phyloP scores from a whole-genome alignment of 495 filamentous ascomycete species.

The Tuber indicum region DNA sequence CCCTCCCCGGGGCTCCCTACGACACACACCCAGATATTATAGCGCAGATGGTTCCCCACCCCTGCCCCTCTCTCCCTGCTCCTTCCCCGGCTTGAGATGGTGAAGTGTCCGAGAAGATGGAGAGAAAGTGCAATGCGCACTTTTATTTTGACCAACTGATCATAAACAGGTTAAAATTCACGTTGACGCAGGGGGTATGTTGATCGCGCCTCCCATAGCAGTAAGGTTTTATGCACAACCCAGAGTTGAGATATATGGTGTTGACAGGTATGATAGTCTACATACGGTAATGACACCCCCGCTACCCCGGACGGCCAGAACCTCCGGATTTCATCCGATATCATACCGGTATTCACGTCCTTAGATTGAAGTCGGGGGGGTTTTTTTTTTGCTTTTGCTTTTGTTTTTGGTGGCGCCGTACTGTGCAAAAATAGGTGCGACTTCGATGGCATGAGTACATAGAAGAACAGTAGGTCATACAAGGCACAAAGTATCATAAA shows the following conservation, averaged over 20 bases:
- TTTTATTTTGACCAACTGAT: neutral
- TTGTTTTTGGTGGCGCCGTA: neutral
- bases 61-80: neutral
- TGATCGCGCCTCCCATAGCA: neutral
- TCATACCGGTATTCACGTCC: too few species aligned
- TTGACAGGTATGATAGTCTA: neutral
- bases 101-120: neutral
- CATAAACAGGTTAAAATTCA: neutral
- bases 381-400: too few species aligned
- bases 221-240: neutral
- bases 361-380: too few species aligned
- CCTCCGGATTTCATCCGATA: too few species aligned
- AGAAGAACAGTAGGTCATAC: too few species aligned
- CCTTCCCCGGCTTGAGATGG: neutral
- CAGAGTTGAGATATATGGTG: neutral
- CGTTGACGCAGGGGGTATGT: neutral
- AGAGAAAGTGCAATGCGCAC: neutral
- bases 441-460: too few species aligned
- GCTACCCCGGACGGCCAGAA: neutral
- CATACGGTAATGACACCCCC: neutral
- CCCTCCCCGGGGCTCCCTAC: neutral
- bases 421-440: neutral
- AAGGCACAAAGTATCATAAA: neutral
- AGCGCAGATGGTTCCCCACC: neutral
- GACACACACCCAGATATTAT: neutral